phyloP scores from a whole-genome alignment of 345 rosid genomes.

The Leavenworthia alabamica region DNA sequence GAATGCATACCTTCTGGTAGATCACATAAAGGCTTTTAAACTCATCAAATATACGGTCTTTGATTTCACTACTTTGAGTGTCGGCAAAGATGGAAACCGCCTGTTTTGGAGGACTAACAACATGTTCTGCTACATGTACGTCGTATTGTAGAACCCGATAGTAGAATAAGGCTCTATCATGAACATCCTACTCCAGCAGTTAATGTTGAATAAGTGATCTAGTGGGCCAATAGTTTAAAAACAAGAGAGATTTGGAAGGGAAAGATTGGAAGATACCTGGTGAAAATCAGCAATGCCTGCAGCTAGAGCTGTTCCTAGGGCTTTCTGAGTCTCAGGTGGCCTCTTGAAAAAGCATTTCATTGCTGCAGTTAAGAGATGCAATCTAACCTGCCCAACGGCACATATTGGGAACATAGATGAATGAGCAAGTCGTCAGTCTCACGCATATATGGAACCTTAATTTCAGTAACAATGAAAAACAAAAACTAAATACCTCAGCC shows the following conservation, averaged over 20 bases:
- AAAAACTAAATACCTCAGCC: conserved; percentile 54
- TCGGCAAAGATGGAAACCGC: conserved; percentile 98
- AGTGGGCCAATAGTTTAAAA: neutral
- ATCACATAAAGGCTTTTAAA: conserved; percentile 91
- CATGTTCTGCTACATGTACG: conserved; percentile 69
- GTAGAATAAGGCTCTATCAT: conserved; percentile 96
- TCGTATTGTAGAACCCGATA: conserved; percentile 77
- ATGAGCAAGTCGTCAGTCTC: conserved; percentile 6
- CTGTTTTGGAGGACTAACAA: conserved; percentile 95
- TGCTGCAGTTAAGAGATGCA: conserved; percentile 91
- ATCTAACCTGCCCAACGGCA: conserved; percentile 64
- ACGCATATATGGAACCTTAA: conserved; percentile 4
- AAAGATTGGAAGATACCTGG: conserved; percentile 45
- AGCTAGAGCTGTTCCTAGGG: conserved; percentile 77
- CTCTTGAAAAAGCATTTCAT: conserved; percentile 97
- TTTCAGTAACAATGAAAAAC: conserved; percentile 6
- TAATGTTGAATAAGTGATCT: conserved; percentile 6
- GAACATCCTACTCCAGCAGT: conserved; percentile 74
- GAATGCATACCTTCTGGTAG: conserved; percentile 71
- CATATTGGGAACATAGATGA: conserved; percentile 1
- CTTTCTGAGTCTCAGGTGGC: conserved; percentile 92
- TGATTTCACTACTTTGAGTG: conserved; percentile 91
- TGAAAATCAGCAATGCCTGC: conserved; percentile 86
- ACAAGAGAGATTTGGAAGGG: conserved; percentile 1
- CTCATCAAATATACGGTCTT: conserved; percentile 94